phyloP scores from a whole-genome alignment of 352 stramenopile species.

The Globisporangium spinosum region DNA sequence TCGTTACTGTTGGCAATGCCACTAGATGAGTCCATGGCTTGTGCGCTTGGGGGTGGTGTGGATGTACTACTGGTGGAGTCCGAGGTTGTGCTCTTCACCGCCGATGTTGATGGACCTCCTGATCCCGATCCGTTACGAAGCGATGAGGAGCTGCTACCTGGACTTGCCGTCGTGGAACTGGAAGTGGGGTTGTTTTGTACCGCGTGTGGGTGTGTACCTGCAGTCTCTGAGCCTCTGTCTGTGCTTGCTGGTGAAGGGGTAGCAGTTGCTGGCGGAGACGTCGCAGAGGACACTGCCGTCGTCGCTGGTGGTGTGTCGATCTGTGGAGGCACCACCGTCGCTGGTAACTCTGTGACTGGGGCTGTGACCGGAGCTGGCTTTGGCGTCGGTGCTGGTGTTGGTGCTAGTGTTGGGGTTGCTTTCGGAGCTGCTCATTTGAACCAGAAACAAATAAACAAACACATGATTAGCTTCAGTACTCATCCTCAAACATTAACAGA shows the following conservation, averaged over 20 bases:
- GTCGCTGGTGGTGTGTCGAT: conserved; percentile 11
- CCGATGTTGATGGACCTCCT: background rate
- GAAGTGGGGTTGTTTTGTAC: conserved; percentile 13
- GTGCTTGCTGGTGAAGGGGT: background rate
- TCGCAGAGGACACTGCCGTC: conserved; percentile 2
- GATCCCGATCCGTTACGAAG: background rate
- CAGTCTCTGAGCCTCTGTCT: background rate
- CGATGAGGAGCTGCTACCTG: background rate
- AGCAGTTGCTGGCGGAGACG: conserved; percentile 1
- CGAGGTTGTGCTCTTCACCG: background rate
- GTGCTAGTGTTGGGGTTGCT: conserved; percentile 3
- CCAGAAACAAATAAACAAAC: background rate
- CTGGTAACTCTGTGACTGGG: background rate
- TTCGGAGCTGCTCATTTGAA: conserved; percentile 3
- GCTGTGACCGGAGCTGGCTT: background rate
- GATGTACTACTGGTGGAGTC: conserved; percentile 1
- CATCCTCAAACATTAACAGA: background rate
- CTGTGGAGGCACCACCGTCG: conserved; percentile 16
- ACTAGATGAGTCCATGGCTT: background rate
- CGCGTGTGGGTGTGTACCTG: conserved; percentile 2
- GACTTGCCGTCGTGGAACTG: background rate
- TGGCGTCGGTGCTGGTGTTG: background rate
- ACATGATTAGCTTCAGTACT: background rate
- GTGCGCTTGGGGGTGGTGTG: background rate
- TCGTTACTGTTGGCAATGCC: background rate